Evolutionary conservation across 2,329 filamentous ascomycete genomes (phyloP), one percentile per base, ranked within the genome.

Genomic region (Talaromyces islandicus): DNA sequence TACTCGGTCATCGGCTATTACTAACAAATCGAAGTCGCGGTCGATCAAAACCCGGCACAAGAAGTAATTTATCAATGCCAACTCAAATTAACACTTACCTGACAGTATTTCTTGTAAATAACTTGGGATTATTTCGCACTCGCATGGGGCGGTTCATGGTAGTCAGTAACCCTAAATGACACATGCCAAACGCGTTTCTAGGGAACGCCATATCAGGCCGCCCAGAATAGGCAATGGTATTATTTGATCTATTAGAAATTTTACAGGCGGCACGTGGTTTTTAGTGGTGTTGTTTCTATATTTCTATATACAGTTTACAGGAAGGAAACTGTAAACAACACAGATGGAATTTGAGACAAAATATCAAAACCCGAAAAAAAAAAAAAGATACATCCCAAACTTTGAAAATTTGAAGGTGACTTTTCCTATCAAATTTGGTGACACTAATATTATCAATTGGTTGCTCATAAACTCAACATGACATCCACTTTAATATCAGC

Each of bases 1-100:
- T 63, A 78, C 76, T 3, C 69, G 65, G 19, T 41, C 53, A 12
- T 55, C 53, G 32, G 19, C 41, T 35, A 21, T 54, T 32, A 32
- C 52, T 21, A 19, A 54, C 21, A 32, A 19, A 21, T 56, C 54
- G 12, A 56, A 43, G 29, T 25, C 38, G n/a, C 38, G 21, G 27
- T 55, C 53, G 7, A 24, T 19, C 53, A 43, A n/a, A 21, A 43
- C 12, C 19, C 29, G 38, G 12, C 27, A 24, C 29, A 27, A n/a
- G 30, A 54, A 55, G 53, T 29, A 55, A n/a, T 27, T n/a, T 17
- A 38, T n/a, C 6, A 29, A 52, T 52, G 9, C 21, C 14, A 25
- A 29, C 17, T 29, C 14, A 19, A 10, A 52, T n/a, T 29, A 17
- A 17, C n/a, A 21, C 43, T 21, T 21, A 46, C 9, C 43, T n/a